Percentiles rank a stretch among this genome's conserved stretches.
phyloP scores from a whole-genome alignment of 371 early-diverging fungal species.

The Umbelopsis sp. region DNA sequence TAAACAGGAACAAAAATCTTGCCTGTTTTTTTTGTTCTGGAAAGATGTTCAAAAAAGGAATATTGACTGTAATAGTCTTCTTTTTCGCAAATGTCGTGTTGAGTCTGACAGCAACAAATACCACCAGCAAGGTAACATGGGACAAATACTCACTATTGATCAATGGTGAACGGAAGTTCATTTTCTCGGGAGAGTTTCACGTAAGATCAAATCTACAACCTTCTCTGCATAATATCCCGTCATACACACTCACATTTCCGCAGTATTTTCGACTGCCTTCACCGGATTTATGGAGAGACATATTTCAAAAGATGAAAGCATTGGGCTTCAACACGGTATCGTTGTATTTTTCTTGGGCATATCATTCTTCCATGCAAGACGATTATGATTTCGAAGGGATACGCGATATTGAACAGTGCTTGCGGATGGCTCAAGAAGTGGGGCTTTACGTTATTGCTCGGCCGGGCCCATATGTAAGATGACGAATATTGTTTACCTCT shows the following conservation, averaged over 20 bases:
- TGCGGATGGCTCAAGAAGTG: constrained; percentile 22
- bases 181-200: constrained; percentile 20
- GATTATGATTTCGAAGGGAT: constrained; percentile 31
- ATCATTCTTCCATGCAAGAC: constrained; percentile 24
- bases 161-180: constrained; percentile 23
- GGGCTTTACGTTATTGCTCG: constrained; percentile 29
- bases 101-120: not conserved
- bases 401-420: constrained; percentile 28
- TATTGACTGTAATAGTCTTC: too few species aligned
- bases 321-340: constrained; percentile 28
- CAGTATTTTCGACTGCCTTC: constrained; percentile 23
- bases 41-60: too few species aligned
- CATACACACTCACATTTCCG: too few species aligned
- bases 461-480: constrained; percentile 27
- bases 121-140: constrained; percentile 23
- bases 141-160: constrained; percentile 26
- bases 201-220: not conserved
- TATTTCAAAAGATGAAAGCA: constrained; percentile 29
- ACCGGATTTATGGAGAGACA: constrained; percentile 25
- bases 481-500: not conserved
- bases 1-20: too few species aligned
- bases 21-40: too few species aligned
- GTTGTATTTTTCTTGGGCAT: constrained; percentile 31
- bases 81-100: too few species aligned
- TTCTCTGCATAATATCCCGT: too few species aligned